These are phyloP conservation scores for Xylaria telfairii DNA, from an alignment of 495 filamentous ascomycete genomes.

Conservation along the genomic window DNA sequence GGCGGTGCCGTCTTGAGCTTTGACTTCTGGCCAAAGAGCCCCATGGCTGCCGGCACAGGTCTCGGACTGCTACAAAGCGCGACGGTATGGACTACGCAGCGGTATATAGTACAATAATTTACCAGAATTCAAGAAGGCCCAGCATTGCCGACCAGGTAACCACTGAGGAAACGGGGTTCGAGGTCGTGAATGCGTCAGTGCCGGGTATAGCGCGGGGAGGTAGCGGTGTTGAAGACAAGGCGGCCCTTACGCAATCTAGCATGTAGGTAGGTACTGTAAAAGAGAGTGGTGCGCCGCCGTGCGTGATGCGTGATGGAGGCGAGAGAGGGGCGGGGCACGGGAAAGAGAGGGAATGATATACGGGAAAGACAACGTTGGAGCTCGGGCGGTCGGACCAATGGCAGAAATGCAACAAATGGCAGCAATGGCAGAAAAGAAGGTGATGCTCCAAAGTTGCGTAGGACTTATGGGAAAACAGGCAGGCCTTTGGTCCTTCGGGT, in stretches of 20 bases:
- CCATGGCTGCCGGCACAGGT: constrained; percentile 29
- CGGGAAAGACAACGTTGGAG: not conserved
- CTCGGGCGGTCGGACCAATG: no score
- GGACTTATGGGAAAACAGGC: not conserved
- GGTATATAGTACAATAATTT: constrained; percentile 3
- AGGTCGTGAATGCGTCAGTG: not conserved
- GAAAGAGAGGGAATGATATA: not conserved
- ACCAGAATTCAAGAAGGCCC: not conserved
- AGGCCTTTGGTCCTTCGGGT: not conserved
- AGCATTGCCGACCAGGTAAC: not conserved
- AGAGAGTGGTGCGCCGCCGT: constrained; percentile 20
- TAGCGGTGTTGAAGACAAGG: not conserved
- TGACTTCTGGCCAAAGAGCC: constrained; percentile 40
- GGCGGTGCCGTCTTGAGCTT: constrained; percentile 41
- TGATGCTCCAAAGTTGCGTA: constrained; percentile 13
- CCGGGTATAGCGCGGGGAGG: constrained; percentile 12
- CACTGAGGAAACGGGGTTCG: not conserved
- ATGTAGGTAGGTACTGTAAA: no score
- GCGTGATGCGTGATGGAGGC: not conserved
- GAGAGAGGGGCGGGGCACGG: constrained; percentile 2
- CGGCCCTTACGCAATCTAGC: not conserved
- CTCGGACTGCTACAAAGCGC: constrained; percentile 17
- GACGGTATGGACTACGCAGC: not conserved
- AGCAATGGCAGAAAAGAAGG: constrained; percentile 13
- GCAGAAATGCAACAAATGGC: constrained; percentile 1